Evolutionary conservation across 805 yeast genomes (phyloP), one percentile per base, ranked within the genome.

Genomic region (Myxozyma kluyveri): DNA sequence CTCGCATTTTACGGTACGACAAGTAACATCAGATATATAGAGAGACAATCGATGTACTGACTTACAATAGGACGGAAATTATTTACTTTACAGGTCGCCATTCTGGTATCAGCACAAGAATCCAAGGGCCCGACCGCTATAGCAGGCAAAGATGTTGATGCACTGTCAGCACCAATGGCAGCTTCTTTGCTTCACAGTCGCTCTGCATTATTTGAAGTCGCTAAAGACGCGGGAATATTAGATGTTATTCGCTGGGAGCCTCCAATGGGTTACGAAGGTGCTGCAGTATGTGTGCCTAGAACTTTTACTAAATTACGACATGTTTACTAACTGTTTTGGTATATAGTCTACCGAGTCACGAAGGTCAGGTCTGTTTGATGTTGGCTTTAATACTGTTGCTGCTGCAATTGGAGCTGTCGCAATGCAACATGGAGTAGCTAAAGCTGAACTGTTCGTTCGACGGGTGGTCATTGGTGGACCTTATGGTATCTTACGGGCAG

Each of bases 331-430:
- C 33, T 29, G 14, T 9, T 29, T 9, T 29, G 33, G 12, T 9
- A 27, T n/a, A 26, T 22, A 47, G 49, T 32, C 37, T 14, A 26
- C 24, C 17, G 19, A 12, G 17, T 49, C 52, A n/a, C 50, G 54
- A 12, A 10, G 18, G n/a, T 33, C 42, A 10, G 56, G 57, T 12
- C 42, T 52, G n/a, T 42, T 46, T 21, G 53, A 44, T 19, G 54
- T 48, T 14, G 53, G 47, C 9, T 40, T 56, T 14, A 78, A 75
- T 60, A 72, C 79, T 67, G 64, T 81, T 50, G 71, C 72, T 59
- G 83, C 89, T 2, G 69, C 84, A 56, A 70, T 84, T n/a, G 90
- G 90, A 6, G 88, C 88, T 1, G 78, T 84, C 45, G 73, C 81
- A 35, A 71, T 80, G 47, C 72, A 72, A 44, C 80, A 81, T 59